Conservation (phyloP, 2,329 filamentous ascomycete genomes). For the Fusarium heterosporum region DNA sequence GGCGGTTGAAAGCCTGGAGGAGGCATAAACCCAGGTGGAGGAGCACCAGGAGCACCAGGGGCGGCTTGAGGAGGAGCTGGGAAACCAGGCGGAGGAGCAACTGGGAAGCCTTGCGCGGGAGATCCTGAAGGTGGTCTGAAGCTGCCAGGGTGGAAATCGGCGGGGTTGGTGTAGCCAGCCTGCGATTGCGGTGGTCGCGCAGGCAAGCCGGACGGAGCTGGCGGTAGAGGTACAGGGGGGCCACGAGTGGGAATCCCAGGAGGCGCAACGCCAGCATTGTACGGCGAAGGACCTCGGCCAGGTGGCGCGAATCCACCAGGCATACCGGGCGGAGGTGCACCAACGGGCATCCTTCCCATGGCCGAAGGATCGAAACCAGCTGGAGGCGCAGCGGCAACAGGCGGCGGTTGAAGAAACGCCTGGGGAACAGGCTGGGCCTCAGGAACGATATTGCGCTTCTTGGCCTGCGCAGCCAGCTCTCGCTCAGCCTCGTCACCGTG, state of each 20-base stretch:
- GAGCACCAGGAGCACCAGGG: slow-evolving; percentile 51
- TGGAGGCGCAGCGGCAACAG: slow-evolving; percentile 43
- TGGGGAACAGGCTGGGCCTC: slow-evolving; percentile 81
- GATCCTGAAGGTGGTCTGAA: slow-evolving; percentile 56
- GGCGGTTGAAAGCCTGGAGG: slow-evolving; percentile 61
- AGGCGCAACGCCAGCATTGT: slow-evolving; percentile 47
- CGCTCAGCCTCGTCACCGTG: slow-evolving; percentile 96
- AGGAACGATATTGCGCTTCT: slow-evolving; percentile 91
- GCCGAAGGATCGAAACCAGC: slow-evolving; percentile 53
- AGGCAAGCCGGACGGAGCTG: slow-evolving; percentile 63
- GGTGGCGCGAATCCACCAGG: slow-evolving; percentile 55
- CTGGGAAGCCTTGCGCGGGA: slow-evolving; percentile 53
- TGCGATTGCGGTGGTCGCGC: slow-evolving; percentile 62
- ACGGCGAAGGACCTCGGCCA: slow-evolving; percentile 51
- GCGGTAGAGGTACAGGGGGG: slow-evolving; percentile 57
- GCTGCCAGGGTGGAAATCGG: slow-evolving; percentile 60
- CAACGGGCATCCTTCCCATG: slow-evolving; percentile 48
- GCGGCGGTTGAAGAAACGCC: slow-evolving; percentile 68
- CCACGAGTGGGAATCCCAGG: slow-evolving; percentile 47
- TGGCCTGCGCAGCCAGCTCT: slow-evolving; percentile 89
- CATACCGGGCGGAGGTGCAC: slow-evolving; percentile 51
- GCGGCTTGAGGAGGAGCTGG: slow-evolving; percentile 52
- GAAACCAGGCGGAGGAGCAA: slow-evolving; percentile 57
- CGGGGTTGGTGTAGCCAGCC: slow-evolving; percentile 59
- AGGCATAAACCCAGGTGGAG: slow-evolving; percentile 57